These are phyloP conservation scores for Penstemon newberryi DNA, from an alignment of 257 asterid genomes.

Conservation along the genomic window DNA sequence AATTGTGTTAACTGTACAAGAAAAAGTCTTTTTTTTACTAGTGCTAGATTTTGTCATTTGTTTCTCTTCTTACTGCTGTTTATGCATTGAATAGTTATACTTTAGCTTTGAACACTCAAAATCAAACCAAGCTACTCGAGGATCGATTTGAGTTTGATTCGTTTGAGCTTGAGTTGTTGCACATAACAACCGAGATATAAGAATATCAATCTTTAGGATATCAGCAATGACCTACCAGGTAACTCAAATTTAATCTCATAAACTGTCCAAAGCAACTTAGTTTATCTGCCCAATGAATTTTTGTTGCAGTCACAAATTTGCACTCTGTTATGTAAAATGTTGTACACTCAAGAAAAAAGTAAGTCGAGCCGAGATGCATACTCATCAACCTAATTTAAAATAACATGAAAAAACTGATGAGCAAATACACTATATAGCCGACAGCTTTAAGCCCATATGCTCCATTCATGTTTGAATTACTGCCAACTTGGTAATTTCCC, in stretches of 20 bases:
- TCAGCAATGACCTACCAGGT: conserved; percentile 2
- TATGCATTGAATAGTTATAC: too few relatives aligned
- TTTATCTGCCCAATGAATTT: too few relatives aligned
- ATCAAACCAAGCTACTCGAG: too few relatives aligned
- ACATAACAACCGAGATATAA: too few relatives aligned
- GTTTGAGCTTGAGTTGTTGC: too few relatives aligned
- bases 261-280: too few relatives aligned
- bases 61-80: too few relatives aligned
- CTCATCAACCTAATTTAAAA: conserved; percentile 27
- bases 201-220: too few relatives aligned
- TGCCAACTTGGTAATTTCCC: conserved; percentile 54
- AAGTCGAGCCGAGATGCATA: conserved; percentile 17
- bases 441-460: conserved; percentile 32
- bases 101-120: too few relatives aligned
- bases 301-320: too few relatives aligned
- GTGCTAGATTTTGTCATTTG: neutral
- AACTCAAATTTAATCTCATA: neutral
- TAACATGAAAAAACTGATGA: conserved; percentile 38
- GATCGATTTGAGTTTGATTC: too few relatives aligned
- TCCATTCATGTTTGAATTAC: conserved; percentile 33
- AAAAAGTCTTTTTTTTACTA: neutral
- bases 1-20: neutral
- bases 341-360: conserved; percentile 22
- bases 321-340: neutral
- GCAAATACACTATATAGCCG: conserved; percentile 23